phyloP scores from a whole-genome alignment of 1,284 basidiomycete species.

The Apiotrichum brassicae region DNA sequence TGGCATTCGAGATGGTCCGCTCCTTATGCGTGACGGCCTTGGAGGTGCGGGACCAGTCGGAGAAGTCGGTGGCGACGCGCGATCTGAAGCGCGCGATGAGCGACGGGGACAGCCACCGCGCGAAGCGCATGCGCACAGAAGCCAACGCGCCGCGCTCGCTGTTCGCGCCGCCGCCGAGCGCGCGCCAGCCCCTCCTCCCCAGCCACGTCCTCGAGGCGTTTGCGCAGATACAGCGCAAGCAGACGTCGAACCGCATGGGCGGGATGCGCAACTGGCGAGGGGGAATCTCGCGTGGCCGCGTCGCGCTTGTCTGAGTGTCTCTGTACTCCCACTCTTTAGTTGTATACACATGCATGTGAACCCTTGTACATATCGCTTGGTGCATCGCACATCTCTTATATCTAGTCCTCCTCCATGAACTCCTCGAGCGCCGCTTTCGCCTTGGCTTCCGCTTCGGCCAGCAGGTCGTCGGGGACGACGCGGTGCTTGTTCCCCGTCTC shows the following conservation, averaged over 20 bases:
- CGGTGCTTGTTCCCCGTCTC: conserved; percentile 76
- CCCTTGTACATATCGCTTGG: conserved; percentile 10
- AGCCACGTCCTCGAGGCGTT: conserved; percentile 87
- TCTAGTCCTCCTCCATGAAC: conserved; percentile 63
- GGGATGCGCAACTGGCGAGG: conserved; percentile 84
- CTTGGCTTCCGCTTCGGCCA: conserved; percentile 77
- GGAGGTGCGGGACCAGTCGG: conserved; percentile 52
- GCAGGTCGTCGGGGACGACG: conserved; percentile 75
- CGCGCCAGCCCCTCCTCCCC: conserved; percentile 65
- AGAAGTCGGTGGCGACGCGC: conserved; percentile 17
- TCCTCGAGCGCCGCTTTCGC: conserved; percentile 83
- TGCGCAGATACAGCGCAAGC: conserved; percentile 75
- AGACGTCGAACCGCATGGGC: conserved; percentile 67
- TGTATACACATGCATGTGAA: conserved; percentile 16
- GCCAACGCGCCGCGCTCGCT: conserved; percentile 52
- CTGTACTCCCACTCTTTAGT: conserved; percentile 1
- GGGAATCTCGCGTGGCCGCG: conserved; percentile 67
- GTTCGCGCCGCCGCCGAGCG: conserved; percentile 72
- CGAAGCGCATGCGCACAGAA: conserved; percentile 51
- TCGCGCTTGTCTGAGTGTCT: conserved; percentile 64
- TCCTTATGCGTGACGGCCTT: conserved; percentile 81
- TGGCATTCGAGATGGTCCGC: conserved; percentile 94
- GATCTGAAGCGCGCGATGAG: conserved; percentile 22
- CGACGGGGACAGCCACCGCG: conserved; percentile 43
- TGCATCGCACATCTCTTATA: too few relatives aligned